phyloP scores from a whole-genome alignment of 2,329 filamentous ascomycete genomes.

The Neonectria hederae region DNA sequence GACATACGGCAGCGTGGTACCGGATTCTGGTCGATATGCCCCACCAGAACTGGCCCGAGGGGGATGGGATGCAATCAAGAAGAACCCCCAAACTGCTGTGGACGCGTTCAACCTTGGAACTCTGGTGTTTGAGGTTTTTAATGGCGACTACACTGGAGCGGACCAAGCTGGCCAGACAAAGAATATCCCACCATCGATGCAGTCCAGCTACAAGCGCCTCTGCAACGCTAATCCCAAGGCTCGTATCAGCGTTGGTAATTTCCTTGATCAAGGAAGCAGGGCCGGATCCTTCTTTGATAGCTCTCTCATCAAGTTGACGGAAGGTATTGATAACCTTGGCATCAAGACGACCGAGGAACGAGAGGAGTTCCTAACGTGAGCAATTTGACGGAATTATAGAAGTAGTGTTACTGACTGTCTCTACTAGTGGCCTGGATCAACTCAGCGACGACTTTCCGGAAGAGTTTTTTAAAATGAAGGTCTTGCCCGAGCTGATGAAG shows the following conservation, averaged over 20 bases:
- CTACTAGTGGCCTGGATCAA: slow-evolving; percentile 75
- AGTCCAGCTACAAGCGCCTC: slow-evolving; percentile 88
- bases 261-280: slow-evolving; percentile 88
- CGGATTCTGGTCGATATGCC: slow-evolving; percentile 84
- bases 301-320: slow-evolving; percentile 88
- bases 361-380: slow-evolving; percentile 80
- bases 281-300: slow-evolving; percentile 91
- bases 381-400: not conserved
- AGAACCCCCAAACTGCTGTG: slow-evolving; percentile 79
- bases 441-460: slow-evolving; percentile 95
- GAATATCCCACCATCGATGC: slow-evolving; percentile 86
- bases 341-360: slow-evolving; percentile 86
- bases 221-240: slow-evolving; percentile 90
- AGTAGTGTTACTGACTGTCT: slow-evolving; percentile 42
- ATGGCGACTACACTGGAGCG: slow-evolving; percentile 77
- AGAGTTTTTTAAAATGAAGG: slow-evolving; percentile 97
- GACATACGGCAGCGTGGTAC: slow-evolving; percentile 87
- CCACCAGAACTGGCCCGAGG: slow-evolving; percentile 86
- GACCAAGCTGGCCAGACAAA: slow-evolving; percentile 89
- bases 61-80: slow-evolving; percentile 93
- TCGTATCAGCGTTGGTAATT: slow-evolving; percentile 82
- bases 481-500: slow-evolving; percentile 94
- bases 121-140: slow-evolving; percentile 90
- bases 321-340: slow-evolving; percentile 91
- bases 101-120: slow-evolving; percentile 90